Percentiles rank a stretch among this genome's conserved stretches.
Evolutionary conservation across 139 green algal genomes (phyloP).

Genomic region (Micractinium conductrix): DNA sequence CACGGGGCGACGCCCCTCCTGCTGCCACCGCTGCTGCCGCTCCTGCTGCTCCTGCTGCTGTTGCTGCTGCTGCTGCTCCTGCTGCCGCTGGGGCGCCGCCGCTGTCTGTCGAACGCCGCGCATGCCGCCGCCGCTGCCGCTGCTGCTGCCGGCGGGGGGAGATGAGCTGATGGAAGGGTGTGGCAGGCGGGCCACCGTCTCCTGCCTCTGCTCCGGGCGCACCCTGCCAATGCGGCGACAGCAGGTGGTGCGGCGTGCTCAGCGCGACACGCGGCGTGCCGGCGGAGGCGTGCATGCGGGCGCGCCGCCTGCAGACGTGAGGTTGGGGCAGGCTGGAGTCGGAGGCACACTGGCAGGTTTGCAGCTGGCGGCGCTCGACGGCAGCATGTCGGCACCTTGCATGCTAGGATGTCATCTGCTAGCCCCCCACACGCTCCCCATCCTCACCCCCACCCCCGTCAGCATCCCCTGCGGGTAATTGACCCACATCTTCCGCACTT

Average conservation of each 20-base stretch:
- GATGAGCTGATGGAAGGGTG: background rate
- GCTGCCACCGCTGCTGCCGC: background rate
- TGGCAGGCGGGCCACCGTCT: background rate
- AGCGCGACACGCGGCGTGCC: background rate
- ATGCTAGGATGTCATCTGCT: too few relatives aligned
- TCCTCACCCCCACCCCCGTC: too few relatives aligned
- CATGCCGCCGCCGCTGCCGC: background rate
- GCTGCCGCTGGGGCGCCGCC: background rate
- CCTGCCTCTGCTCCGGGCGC: too few relatives aligned
- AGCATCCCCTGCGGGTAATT: too few relatives aligned
- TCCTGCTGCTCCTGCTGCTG: background rate
- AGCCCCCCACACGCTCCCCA: too few relatives aligned
- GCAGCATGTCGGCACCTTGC: too few relatives aligned
- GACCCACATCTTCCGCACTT: too few relatives aligned
- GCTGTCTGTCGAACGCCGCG: background rate
- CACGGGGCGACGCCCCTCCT: too few relatives aligned
- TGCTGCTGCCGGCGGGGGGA: background rate
- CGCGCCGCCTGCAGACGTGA: background rate
- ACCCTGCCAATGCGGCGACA: background rate
- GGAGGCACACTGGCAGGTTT: too few relatives aligned
- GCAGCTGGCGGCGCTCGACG: too few relatives aligned
- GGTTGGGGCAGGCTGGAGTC: too few relatives aligned
- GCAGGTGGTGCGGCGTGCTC: background rate
- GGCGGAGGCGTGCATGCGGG: background rate
- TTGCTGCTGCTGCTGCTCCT: background rate